Evolutionary conservation across 257 asterid genomes (phyloP).

Genomic region (Solanum ossicruentum): DNA sequence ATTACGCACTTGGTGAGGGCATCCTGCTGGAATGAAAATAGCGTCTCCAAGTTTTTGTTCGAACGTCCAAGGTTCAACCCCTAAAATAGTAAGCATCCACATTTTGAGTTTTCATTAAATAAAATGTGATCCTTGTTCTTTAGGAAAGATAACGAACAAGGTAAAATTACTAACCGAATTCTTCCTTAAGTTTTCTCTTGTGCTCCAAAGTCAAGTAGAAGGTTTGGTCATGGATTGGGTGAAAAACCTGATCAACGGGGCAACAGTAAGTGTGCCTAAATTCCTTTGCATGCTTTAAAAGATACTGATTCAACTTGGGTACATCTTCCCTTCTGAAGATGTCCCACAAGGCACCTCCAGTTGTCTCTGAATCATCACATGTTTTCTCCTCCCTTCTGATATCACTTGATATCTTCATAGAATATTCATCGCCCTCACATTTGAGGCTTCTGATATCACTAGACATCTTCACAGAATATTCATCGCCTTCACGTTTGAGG

Average conservation of each 20-base stretch:
- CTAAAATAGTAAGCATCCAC: slow-evolving; percentile 16
- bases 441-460: background rate
- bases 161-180: slow-evolving; percentile 40
- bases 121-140: background rate
- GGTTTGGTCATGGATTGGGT: slow-evolving; percentile 88
- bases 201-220: slow-evolving; percentile 73
- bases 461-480: background rate
- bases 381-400: slow-evolving; percentile 5
- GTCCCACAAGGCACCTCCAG: slow-evolving; percentile 85
- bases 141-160: background rate
- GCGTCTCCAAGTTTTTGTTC: slow-evolving; percentile 89
- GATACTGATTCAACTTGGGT: slow-evolving; percentile 62
- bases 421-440: background rate
- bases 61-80: slow-evolving; percentile 91
- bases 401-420: background rate
- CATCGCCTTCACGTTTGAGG: slow-evolving; percentile 1
- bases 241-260: slow-evolving; percentile 78
- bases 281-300: slow-evolving; percentile 51
- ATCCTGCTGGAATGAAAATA: slow-evolving; percentile 92
- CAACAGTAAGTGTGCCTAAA: slow-evolving; percentile 79
- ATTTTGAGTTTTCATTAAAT: background rate
- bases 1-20: slow-evolving; percentile 98
- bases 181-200: slow-evolving; percentile 67
- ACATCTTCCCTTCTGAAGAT: slow-evolving; percentile 88
- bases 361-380: background rate